phyloP scores from a whole-genome alignment of 2,329 filamentous ascomycete genomes.

The Karstenula rhodostoma region DNA sequence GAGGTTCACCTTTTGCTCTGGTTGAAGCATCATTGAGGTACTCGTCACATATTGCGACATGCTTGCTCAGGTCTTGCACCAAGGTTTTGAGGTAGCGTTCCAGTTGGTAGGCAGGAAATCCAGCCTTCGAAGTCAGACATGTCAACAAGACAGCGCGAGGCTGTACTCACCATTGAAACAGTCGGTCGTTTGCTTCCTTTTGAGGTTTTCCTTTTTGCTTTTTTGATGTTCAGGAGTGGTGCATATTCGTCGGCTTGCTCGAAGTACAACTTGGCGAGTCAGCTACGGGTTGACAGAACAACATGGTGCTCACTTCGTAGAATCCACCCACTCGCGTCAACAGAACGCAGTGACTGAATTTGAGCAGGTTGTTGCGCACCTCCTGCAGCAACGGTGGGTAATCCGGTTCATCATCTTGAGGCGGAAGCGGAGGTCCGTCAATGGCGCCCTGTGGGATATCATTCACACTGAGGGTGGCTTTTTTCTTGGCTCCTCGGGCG shows the following conservation, averaged over 20 bases:
- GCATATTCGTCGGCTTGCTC: conserved; percentile 92
- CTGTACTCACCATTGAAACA: conserved; percentile 78
- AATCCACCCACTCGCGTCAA: conserved; percentile 94
- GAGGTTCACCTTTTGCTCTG: conserved; percentile 77
- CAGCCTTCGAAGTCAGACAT: conserved; percentile 65
- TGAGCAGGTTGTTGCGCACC: conserved; percentile 86
- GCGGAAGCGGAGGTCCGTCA: conserved; percentile 50
- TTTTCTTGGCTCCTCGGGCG: conserved; percentile 52
- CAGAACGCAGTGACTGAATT: conserved; percentile 88
- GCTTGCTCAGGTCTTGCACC: conserved; percentile 87
- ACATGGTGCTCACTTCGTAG: conserved; percentile 70
- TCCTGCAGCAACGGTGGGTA: conserved; percentile 93
- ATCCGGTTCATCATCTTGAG: conserved; percentile 59
- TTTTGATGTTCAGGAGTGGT: conserved; percentile 85
- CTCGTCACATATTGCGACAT: conserved; percentile 94
- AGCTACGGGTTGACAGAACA: conserved; percentile 18
- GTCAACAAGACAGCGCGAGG: conserved; percentile 1
- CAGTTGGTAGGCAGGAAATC: conserved; percentile 92
- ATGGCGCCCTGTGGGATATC: conserved; percentile 66
- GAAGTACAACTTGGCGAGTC: conserved; percentile 74
- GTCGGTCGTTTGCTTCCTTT: conserved; percentile 62
- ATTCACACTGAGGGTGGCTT: conserved; percentile 42
- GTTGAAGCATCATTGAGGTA: conserved; percentile 77
- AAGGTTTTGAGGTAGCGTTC: conserved; percentile 92
- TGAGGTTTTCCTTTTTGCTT: conserved; percentile 76